phyloP scores from a whole-genome alignment of 768 basidiomycete genomes.

The Cytidiella melzeri region DNA sequence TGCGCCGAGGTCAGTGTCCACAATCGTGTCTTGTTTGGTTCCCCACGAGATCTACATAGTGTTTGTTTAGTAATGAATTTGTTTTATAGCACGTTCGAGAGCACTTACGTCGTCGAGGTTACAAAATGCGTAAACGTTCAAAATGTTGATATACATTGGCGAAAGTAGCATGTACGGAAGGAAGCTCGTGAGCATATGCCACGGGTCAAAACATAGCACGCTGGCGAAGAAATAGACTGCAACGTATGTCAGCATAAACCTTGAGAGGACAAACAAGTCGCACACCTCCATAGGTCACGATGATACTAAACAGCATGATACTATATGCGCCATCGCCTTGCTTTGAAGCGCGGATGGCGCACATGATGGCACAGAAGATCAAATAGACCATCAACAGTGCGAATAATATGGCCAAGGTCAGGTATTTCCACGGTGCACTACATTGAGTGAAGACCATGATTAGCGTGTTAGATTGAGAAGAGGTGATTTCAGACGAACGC shows the following conservation, averaged over 20 bases:
- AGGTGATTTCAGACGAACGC: conserved; percentile 42
- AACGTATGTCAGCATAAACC: background rate
- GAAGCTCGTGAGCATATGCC: conserved; percentile 94
- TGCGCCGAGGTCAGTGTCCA: conserved; percentile 74
- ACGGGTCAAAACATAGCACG: conserved; percentile 86
- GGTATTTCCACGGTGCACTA: conserved; percentile 84
- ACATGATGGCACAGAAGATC: conserved; percentile 75
- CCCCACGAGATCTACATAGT: conserved; percentile 86
- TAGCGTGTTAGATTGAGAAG: background rate
- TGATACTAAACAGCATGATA: conserved; percentile 78
- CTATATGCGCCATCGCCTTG: conserved; percentile 63
- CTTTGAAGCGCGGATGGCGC: conserved; percentile 63
- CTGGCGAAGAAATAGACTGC: conserved; percentile 74
- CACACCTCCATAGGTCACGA: conserved; percentile 79
- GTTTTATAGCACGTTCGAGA: too few species aligned
- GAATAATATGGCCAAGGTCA: conserved; percentile 64
- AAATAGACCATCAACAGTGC: conserved; percentile 80
- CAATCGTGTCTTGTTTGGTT: conserved; percentile 81
- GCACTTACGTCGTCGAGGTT: conserved; percentile 78
- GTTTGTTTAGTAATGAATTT: too few species aligned
- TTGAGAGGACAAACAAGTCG: conserved; percentile 9
- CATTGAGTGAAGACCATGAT: background rate
- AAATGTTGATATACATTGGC: conserved; percentile 72
- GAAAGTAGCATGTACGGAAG: conserved; percentile 82
- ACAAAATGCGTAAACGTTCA: conserved; percentile 83